These are phyloP conservation scores for Candida alai DNA, from an alignment of 805 yeast species.

Conservation along the genomic window DNA sequence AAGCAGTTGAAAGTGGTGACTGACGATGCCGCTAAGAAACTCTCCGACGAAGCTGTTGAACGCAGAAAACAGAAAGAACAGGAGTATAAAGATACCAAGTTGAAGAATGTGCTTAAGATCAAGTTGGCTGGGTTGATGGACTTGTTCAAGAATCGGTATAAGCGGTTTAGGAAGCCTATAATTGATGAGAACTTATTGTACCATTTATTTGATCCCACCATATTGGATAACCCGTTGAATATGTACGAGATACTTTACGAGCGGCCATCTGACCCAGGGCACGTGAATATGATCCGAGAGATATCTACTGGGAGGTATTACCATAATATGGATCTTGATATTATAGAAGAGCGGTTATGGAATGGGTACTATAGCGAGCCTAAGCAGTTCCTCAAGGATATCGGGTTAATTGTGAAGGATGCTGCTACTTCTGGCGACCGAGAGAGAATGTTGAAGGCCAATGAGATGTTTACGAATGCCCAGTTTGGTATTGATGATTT, in stretches of 20 bases:
- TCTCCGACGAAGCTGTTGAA: conserved; percentile 24
- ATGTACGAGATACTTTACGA: conserved; percentile 40
- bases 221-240: conserved; percentile 32
- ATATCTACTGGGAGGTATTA: conserved; percentile 66
- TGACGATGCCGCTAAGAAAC: conserved; percentile 7
- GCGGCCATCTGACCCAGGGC: conserved; percentile 41
- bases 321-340: conserved; percentile 88
- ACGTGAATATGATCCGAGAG: conserved; percentile 78
- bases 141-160: conserved; percentile 78
- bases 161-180: conserved; percentile 85
- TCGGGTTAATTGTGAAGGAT: conserved; percentile 80
- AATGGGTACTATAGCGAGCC: conserved; percentile 95
- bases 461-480: conserved; percentile 95
- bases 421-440: conserved; percentile 73
- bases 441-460: conserved; percentile 75
- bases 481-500: conserved; percentile 94
- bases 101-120: conserved; percentile 81
- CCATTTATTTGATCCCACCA: conserved; percentile 71
- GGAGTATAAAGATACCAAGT: conserved; percentile 67
- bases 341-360: conserved; percentile 93
- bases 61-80: conserved; percentile 47
- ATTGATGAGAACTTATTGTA: conserved; percentile 72
- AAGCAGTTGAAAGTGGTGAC: conserved; percentile 34
- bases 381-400: conserved; percentile 78
- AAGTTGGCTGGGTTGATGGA: conserved; percentile 89